Evolutionary conservation across 108 stramenopile genomes (phyloP).

Genomic region (Phaeodactylum tricornutum): DNA sequence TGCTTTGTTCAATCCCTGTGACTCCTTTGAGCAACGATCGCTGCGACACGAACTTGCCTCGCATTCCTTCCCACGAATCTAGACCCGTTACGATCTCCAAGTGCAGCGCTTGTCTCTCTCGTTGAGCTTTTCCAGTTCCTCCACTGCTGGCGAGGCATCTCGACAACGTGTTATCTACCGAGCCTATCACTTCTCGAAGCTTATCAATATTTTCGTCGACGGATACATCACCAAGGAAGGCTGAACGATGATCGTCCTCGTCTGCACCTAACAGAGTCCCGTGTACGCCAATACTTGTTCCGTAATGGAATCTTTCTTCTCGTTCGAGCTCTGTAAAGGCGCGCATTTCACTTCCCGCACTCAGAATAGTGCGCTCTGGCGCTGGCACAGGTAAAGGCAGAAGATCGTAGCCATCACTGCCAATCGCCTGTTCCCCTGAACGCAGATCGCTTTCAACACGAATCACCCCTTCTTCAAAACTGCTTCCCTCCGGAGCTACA

Average conservation of each 20-base stretch:
- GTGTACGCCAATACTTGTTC: conserved; percentile 12
- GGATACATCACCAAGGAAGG: conserved; percentile 53
- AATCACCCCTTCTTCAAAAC: conserved; percentile 73
- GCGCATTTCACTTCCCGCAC: conserved; percentile 23
- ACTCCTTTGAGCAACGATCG: conserved; percentile 64
- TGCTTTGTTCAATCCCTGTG: conserved; percentile 40
- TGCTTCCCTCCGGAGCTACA: not conserved
- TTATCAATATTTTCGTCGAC: conserved; percentile 82
- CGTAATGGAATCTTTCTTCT: conserved; percentile 28
- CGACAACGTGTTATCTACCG: conserved; percentile 51
- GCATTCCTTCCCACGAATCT: conserved; percentile 72
- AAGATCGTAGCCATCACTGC: conserved; percentile 62
- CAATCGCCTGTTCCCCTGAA: conserved; percentile 17
- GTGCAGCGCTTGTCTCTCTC: conserved; percentile 33
- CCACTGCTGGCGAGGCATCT: conserved; percentile 42
- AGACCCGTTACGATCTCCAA: conserved; percentile 53
- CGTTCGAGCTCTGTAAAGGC: not conserved
- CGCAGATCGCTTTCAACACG: conserved; percentile 46
- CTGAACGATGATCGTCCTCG: conserved; percentile 17
- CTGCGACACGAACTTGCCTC: conserved; percentile 64
- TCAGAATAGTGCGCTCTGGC: conserved; percentile 54
- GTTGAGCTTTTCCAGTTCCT: conserved; percentile 38
- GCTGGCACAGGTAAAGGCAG: conserved; percentile 72
- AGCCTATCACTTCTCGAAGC: conserved; percentile 62
- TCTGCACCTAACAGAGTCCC: conserved; percentile 10